These are phyloP conservation scores for Mycena sp. DNA, from an alignment of 1,284 basidiomycete species.

Conservation along the genomic window DNA sequence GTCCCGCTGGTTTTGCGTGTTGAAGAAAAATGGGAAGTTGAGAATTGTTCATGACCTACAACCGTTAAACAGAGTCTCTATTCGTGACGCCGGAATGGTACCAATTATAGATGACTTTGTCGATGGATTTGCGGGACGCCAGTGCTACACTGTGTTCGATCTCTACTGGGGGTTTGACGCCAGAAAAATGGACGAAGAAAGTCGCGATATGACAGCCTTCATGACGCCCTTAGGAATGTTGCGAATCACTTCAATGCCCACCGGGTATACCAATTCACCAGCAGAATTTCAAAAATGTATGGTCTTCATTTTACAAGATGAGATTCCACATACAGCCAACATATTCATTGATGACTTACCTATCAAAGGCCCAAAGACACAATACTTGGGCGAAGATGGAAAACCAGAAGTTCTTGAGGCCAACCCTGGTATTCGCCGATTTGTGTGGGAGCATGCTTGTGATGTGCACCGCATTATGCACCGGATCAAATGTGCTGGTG, in stretches of 20 bases:
- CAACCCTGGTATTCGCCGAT: constrained; percentile 28
- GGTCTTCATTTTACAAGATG: constrained; percentile 44
- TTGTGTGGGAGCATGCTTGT: constrained; percentile 46
- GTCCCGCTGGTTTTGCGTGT: constrained; percentile 52
- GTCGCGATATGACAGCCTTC: constrained; percentile 41
- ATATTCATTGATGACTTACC: constrained; percentile 46
- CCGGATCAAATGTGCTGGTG: constrained; percentile 34
- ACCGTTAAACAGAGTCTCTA: constrained; percentile 41
- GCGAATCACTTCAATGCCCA: constrained; percentile 42
- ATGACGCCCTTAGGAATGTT: constrained; percentile 44
- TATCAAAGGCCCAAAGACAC: constrained; percentile 41
- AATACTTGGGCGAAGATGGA: constrained; percentile 39
- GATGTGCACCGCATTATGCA: constrained; percentile 41
- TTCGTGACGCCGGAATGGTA: constrained; percentile 40
- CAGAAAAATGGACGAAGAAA: constrained; percentile 30
- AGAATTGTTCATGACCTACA: constrained; percentile 43
- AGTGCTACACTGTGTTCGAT: constrained; percentile 44
- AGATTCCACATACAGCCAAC: constrained; percentile 41
- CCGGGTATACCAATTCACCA: constrained; percentile 47
- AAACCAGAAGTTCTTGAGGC: constrained; percentile 30
- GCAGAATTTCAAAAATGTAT: constrained; percentile 49
- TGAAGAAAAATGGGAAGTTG: constrained; percentile 44
- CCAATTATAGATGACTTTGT: constrained; percentile 46
- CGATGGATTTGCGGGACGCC: constrained; percentile 42
- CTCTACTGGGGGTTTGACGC: constrained; percentile 45